Conservation (phyloP, 805 yeast genomes). For the Sugiyamaella boreocaroliniensis region DNA sequence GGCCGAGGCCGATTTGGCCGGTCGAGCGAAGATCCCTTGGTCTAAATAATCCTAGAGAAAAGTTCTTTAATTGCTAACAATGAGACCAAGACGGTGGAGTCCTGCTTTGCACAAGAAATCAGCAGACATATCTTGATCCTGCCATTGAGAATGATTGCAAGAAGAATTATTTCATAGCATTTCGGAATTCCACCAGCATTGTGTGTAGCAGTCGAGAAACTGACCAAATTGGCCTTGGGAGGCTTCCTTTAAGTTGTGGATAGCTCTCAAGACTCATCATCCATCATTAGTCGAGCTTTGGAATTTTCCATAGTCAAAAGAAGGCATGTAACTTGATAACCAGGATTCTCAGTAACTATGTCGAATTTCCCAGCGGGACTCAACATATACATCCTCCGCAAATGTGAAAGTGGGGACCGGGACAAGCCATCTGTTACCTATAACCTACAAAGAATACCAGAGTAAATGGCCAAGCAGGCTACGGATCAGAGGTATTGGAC, state of each 20-base stretch:
- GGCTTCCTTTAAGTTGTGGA: conserved; percentile 26
- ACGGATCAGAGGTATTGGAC: too few relatives aligned
- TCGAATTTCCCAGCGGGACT: too few relatives aligned
- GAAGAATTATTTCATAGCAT: conserved; percentile 28
- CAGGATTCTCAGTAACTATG: too few relatives aligned
- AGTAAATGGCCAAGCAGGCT: too few relatives aligned
- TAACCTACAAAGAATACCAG: too few relatives aligned
- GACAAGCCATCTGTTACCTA: too few relatives aligned
- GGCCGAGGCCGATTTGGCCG: conserved; percentile 26
- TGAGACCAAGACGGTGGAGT: conserved; percentile 42
- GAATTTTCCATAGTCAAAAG: conserved; percentile 31
- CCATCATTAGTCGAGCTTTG: conserved; percentile 33
- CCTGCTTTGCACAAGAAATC: conserved; percentile 34
- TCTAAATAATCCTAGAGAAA: conserved; percentile 37
- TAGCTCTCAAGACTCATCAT: conserved; percentile 30
- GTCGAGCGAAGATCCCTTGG: conserved; percentile 33
- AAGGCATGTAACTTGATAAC: conserved; percentile 30
- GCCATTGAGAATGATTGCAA: conserved; percentile 40
- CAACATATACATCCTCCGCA: too few relatives aligned
- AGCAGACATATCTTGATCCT: conserved; percentile 40
- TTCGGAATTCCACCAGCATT: conserved; percentile 36
- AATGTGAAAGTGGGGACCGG: too few relatives aligned
- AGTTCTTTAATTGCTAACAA: conserved; percentile 43
- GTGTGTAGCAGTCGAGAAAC: conserved; percentile 26
- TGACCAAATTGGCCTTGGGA: conserved; percentile 17